phyloP scores from a whole-genome alignment of 345 rosid genomes.

The Linum trigynum region DNA sequence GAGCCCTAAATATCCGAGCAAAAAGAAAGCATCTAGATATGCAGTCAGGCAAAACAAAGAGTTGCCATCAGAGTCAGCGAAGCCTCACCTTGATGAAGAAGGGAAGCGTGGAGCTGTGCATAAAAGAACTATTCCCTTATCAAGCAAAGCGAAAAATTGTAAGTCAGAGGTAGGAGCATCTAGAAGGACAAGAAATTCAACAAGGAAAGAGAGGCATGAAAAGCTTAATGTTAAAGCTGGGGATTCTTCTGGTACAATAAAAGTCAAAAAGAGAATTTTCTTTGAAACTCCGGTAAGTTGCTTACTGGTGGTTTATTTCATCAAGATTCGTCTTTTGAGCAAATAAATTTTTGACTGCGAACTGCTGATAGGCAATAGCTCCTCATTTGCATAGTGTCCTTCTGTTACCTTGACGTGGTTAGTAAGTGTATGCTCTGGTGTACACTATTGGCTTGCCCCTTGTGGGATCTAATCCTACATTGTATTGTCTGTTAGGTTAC shows the following conservation, averaged over 20 bases:
- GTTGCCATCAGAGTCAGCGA: background rate
- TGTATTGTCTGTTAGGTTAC: constrained; percentile 25
- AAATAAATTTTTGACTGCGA: too few species aligned
- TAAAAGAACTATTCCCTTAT: background rate
- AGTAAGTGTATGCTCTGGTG: background rate
- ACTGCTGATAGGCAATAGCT: background rate
- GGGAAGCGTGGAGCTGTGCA: constrained; percentile 10
- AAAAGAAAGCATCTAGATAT: constrained; percentile 6
- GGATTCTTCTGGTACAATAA: constrained; percentile 10
- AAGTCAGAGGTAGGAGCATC: constrained; percentile 7
- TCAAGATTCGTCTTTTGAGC: background rate
- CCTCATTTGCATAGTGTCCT: background rate
- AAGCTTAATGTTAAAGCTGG: constrained; percentile 1
- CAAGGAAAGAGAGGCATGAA: constrained; percentile 3
- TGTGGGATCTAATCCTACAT: background rate
- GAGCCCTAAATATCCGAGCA: background rate
- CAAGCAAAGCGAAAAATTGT: background rate
- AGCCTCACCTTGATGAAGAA: constrained; percentile 5
- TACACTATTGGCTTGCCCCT: background rate
- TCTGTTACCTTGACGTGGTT: background rate
- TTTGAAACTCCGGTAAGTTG: constrained; percentile 34
- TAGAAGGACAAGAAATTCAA: constrained; percentile 7
- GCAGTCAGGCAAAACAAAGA: constrained; percentile 10
- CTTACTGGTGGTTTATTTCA: background rate
- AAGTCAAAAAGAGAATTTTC: constrained; percentile 23